Base-by-base conservation (phyloP, 2,329 filamentous ascomycete species). In the Microsporum ferrugineum region DNA sequence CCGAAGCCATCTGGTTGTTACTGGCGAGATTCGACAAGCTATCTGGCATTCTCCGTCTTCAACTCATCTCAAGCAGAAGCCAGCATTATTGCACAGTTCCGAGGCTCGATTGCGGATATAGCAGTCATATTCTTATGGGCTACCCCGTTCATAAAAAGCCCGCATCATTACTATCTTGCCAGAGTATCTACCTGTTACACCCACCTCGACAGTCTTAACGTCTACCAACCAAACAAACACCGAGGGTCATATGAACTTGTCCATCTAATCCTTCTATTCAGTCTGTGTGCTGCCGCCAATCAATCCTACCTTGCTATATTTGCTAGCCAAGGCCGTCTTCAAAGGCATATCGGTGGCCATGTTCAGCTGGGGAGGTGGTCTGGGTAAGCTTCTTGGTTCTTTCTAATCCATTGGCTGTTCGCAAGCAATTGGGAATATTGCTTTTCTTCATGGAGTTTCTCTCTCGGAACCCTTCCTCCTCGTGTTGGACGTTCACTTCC, bases 291-390 rank as follows among this genome's bases (percentile, higher is more conserved):
- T 39, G 38, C 38, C 8, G 14, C 38, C 38, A 12, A 39, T 12
- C 14, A 39, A 39, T 7, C 5, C 4, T 23, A 5, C 43, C 12
- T 47, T 23, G 14, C 43, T 17, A 47, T 27, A 27, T 8, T 47
- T 27, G 12, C 7, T 47, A 47, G 43, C 17, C 4, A 36, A 55
- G 51, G 33, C 23, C 33, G 12, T 55, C 51, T 38, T 55, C 17
- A 7, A 34, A 31, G 14, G n/a, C 12, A 12, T 36, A 14, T 36
- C 31, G 8, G 31, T 31, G 49, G 58, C 56, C 60, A 66, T 66
- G 65, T 66, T 66, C 58, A 45, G 60, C 41, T 65, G 64, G 64
- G 63, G 64, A 43, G 61, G 63, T 5, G 60, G 60, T 53, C 49
- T 66, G 17, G 60, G 65, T 66, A 63, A 65, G 64, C 56, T 31